Conservation (phyloP, 768 basidiomycete genomes). For the Chlorophyllum brunneum region DNA sequence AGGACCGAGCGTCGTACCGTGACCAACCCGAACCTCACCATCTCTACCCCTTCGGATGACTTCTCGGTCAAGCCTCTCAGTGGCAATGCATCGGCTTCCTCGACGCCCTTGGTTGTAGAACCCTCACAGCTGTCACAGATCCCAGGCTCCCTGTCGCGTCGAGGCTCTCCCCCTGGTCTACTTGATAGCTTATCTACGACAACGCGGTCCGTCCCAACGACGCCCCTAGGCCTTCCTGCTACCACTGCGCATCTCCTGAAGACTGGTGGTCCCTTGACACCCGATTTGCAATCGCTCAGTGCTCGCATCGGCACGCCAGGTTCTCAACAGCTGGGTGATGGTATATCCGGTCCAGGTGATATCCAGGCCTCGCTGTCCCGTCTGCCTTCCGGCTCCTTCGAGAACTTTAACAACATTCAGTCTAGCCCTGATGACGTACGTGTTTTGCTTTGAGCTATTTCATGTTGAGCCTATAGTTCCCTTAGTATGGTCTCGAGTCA, state of each 20-base stretch:
- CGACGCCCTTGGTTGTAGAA: constrained; percentile 50
- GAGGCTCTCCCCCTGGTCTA: constrained; percentile 68
- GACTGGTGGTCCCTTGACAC: constrained; percentile 63
- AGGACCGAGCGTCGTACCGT: constrained; percentile 67
- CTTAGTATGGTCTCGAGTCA: constrained; percentile 56
- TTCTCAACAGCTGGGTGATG: constrained; percentile 48
- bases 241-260: constrained; percentile 51
- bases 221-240: constrained; percentile 61
- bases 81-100: constrained; percentile 51
- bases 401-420: constrained; percentile 54
- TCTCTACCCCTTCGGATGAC: constrained; percentile 56
- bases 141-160: constrained; percentile 56
- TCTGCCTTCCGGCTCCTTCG: constrained; percentile 55
- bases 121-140: constrained; percentile 56
- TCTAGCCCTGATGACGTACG: constrained; percentile 55
- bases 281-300: constrained; percentile 54
- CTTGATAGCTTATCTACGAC: constrained; percentile 57
- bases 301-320: constrained; percentile 54
- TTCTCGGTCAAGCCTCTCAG: constrained; percentile 36
- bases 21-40: constrained; percentile 68
- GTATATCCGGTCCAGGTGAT: constrained; percentile 46
- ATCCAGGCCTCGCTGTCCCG: constrained; percentile 74
- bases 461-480: constrained; percentile 20
- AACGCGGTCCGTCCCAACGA: constrained; percentile 81
- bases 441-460: constrained; percentile 12